Conservation (phyloP, 805 yeast genomes). For the Pichia insulana region DNA sequence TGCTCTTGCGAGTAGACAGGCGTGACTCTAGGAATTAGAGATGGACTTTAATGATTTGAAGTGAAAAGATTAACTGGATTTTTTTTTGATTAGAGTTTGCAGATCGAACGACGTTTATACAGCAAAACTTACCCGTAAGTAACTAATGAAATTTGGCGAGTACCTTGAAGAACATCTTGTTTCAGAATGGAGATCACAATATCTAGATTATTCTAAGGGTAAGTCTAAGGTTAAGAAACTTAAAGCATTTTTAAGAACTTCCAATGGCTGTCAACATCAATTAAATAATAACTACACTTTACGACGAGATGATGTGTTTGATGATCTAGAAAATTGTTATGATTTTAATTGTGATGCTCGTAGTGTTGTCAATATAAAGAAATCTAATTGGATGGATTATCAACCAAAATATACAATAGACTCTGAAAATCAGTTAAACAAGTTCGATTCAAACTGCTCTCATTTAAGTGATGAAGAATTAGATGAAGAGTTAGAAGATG, state of each 20-base stretch:
- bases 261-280: conserved; percentile 1
- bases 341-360: not conserved
- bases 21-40: no score
- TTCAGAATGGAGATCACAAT: conserved; percentile 86
- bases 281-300: no score
- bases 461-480: conserved; percentile 4
- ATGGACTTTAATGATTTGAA: no score
- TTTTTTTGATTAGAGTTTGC: no score
- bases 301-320: no score
- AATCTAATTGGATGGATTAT: not conserved
- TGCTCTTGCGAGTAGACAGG: no score
- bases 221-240: conserved; percentile 29
- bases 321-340: no score
- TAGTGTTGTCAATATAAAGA: not conserved
- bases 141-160: conserved; percentile 61
- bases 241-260: conserved; percentile 4
- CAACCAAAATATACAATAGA: not conserved
- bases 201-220: conserved; percentile 59
- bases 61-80: no score
- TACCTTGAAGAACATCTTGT: conserved; percentile 57
- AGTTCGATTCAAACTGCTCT: not conserved
- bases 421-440: no score
- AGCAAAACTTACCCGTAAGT: no score
- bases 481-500: conserved; percentile 12
- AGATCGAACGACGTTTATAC: no score